Conservation (phyloP, 2,329 filamentous ascomycete species). For the Cladorrhinum sp. region DNA sequence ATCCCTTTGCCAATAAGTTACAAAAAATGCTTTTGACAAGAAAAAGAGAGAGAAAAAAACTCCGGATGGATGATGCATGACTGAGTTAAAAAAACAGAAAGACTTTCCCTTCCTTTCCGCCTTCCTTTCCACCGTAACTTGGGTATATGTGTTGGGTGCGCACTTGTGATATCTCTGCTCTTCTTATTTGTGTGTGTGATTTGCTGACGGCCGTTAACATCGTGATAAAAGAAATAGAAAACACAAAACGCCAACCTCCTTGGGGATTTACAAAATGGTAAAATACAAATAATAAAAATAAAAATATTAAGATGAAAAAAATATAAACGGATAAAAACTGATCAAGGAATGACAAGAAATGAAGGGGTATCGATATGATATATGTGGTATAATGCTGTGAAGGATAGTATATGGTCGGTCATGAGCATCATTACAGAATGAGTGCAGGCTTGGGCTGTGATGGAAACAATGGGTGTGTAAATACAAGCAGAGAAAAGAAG, state of each 20-base stretch:
- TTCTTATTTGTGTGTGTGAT: background rate
- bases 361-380: slow-evolving; percentile 23
- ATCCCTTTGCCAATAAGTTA: background rate
- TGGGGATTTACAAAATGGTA: background rate
- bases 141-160: background rate
- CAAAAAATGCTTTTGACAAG: background rate
- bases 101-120: background rate
- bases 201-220: background rate
- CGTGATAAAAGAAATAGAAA: background rate
- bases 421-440: slow-evolving; percentile 20
- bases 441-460: slow-evolving; percentile 15
- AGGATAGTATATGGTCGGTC: slow-evolving; percentile 24
- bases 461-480: background rate
- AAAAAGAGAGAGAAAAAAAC: background rate
- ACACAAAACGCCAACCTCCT: background rate
- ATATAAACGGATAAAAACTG: background rate
- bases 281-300: background rate
- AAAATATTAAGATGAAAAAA: slow-evolving; percentile 1
- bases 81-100: background rate
- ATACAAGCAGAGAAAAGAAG: slow-evolving; percentile 2
- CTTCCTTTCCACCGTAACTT: background rate
- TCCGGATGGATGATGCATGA: background rate
- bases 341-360: slow-evolving; percentile 24
- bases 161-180: background rate
- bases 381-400: slow-evolving; percentile 7